Evolutionary conservation across 495 filamentous ascomycete genomes (phyloP).

Genomic region (Penicillium mononematosum): DNA sequence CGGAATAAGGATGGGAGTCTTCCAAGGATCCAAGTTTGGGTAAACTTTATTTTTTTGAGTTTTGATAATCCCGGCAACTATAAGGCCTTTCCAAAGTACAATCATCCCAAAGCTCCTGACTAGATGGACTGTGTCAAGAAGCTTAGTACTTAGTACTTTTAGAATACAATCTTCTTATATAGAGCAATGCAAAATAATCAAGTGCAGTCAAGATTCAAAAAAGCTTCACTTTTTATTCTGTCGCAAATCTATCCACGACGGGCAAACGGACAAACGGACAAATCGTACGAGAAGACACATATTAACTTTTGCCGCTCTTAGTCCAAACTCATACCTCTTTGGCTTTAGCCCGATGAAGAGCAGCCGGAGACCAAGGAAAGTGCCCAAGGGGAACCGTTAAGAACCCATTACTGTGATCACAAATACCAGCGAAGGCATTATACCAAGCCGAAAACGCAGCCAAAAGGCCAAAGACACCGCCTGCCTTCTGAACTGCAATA

Average conservation of each 20-base stretch:
- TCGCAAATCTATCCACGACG: neutral
- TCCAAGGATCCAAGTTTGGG: too few relatives aligned
- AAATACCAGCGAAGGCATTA: conserved; percentile 83
- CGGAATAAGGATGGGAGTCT: too few relatives aligned
- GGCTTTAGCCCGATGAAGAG: conserved; percentile 15
- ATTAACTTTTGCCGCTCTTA: neutral
- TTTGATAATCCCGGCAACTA: too few relatives aligned
- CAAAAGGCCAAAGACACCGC: conserved; percentile 74
- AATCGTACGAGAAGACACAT: neutral
- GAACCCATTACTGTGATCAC: conserved; percentile 71
- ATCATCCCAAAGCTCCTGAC: too few relatives aligned
- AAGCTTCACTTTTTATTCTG: neutral
- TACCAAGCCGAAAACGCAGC: conserved; percentile 87
- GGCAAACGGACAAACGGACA: neutral
- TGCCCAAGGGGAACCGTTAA: conserved; percentile 81
- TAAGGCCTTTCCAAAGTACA: too few relatives aligned
- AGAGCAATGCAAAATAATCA: neutral
- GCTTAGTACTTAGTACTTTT: neutral
- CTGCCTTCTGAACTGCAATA: conserved; percentile 57
- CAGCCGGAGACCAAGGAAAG: conserved; percentile 70
- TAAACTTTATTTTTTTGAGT: too few relatives aligned
- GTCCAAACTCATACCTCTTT: conserved; percentile 15
- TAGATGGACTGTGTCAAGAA: too few relatives aligned
- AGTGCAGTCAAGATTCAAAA: neutral
- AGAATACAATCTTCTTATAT: neutral